Conservation (phyloP, 2,329 filamentous ascomycete genomes). For the Venturia nashicola region DNA sequence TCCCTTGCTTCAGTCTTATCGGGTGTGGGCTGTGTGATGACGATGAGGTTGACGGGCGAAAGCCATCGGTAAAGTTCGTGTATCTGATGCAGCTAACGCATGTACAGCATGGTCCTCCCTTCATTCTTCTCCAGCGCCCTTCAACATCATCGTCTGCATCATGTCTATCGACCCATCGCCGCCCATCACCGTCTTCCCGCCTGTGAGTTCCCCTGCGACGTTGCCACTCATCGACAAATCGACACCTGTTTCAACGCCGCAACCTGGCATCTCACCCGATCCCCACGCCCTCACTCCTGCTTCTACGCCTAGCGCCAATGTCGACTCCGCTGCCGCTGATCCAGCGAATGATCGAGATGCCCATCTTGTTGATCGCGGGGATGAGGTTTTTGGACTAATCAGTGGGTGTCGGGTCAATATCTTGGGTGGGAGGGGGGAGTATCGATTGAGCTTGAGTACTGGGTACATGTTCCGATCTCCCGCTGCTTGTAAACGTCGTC, state of each 20-base stretch:
- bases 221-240: conserved; percentile 12
- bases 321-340: conserved; percentile 31
- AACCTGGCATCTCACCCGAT: conserved; percentile 22
- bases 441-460: conserved; percentile 3
- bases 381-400: conserved; percentile 66
- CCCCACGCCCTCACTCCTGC: conserved; percentile 44
- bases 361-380: conserved; percentile 57
- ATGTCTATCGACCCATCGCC: conserved; percentile 55
- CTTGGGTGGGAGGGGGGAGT: conserved; percentile 2
- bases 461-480: not conserved
- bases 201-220: conserved; percentile 14
- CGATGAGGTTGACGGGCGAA: not conserved
- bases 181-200: conserved; percentile 49
- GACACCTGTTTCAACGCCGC: conserved; percentile 25
- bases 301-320: conserved; percentile 47
- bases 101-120: conserved; percentile 21
- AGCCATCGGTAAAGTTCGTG: not conserved
- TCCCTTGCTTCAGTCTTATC: not conserved
- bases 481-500: not conserved
- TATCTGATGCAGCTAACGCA: not conserved
- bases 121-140: conserved; percentile 22
- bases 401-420: conserved; percentile 43
- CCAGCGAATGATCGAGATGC: conserved; percentile 46
- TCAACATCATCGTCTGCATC: conserved; percentile 35
- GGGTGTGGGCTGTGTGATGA: not conserved